phyloP scores from a whole-genome alignment of 495 filamentous ascomycete species.

The Hypoxylon cercidicola region DNA sequence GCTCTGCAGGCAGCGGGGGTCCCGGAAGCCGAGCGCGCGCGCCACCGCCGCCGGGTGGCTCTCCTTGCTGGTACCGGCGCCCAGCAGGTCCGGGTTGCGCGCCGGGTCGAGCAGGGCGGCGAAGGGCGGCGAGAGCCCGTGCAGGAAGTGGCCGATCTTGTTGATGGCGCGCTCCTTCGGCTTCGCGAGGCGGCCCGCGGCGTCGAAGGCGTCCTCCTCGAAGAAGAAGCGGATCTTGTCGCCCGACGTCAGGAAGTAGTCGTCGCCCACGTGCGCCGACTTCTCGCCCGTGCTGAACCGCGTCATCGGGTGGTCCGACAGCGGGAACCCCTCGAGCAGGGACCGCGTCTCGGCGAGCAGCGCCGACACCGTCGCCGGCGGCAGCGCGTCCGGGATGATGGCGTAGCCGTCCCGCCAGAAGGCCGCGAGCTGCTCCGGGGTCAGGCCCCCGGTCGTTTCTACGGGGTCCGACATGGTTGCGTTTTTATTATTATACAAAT shows the following conservation, averaged over 20 bases:
- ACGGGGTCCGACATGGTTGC: slow-evolving; percentile 30
- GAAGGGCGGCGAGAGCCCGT: slow-evolving; percentile 79
- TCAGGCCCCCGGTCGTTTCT: slow-evolving; percentile 64
- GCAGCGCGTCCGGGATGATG: slow-evolving; percentile 82
- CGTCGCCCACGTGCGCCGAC: slow-evolving; percentile 84
- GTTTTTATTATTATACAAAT: no score
- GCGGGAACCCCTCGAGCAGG: slow-evolving; percentile 78
- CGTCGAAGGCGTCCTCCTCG: slow-evolving; percentile 83
- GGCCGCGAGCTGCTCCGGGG: slow-evolving; percentile 71
- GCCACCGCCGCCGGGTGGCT: slow-evolving; percentile 70
- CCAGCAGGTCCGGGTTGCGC: slow-evolving; percentile 52
- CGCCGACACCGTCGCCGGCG: slow-evolving; percentile 65
- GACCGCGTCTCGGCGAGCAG: slow-evolving; percentile 79
- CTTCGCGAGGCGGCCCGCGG: slow-evolving; percentile 67
- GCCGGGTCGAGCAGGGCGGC: slow-evolving; percentile 62
- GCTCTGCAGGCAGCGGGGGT: slow-evolving; percentile 81
- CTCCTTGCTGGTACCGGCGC: slow-evolving; percentile 32
- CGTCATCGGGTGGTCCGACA: slow-evolving; percentile 88
- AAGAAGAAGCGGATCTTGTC: slow-evolving; percentile 98
- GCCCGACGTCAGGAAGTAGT: slow-evolving; percentile 89
- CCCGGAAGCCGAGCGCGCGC: slow-evolving; percentile 72
- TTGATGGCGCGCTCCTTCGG: slow-evolving; percentile 88
- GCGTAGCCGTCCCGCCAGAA: slow-evolving; percentile 91
- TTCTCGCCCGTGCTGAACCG: slow-evolving; percentile 85
- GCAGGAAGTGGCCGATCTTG: slow-evolving; percentile 95